Evolutionary conservation across 805 yeast species (phyloP), one percentile per base, ranked within the genome.

Genomic region (Candida gorgasii): DNA sequence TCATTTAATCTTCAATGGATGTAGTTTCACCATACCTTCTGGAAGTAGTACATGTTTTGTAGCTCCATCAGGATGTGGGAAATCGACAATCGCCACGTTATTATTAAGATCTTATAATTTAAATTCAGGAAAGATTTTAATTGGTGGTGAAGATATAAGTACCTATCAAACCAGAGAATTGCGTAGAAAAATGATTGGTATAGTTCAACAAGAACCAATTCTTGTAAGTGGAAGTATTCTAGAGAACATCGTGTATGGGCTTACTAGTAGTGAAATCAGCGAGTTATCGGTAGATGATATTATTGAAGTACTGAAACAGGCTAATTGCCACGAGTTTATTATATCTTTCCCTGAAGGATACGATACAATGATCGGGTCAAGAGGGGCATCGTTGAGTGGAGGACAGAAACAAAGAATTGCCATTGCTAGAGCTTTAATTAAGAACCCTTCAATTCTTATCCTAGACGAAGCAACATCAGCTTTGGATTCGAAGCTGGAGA

Each of bases 341-440:
- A 62, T 62, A 57, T 61, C 73, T 1, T 71, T 80, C 47, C 82
- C 84, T 1, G 82, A 80, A 32, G 82, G 82, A 2, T 80, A 78
- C 52, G 79, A 80, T 41, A 79, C 85, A 0, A 59, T 67, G 15
- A 73, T 77, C 41, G 84, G 84, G 1, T 60, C 76, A 7, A 65
- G 80, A 36, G 85, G 85, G 0, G 72, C 80, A 1, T 63, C 79
- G 19, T 58, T 84, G 16, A 80, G 86, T 4, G 90, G 89, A 28
- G 90, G 90, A 9, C 90, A 84, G 59, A 82, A 84, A 57, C 90
- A 84, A 63, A 73, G 89, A 51, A 69, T 84, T 31, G 89, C 89
- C 6, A 81, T 84, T 61, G 90, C 90, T 0, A 67, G 90, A 48
- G 87, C 88, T 1, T 65, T 84, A 46, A 78, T 84, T 43, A 80